Percentiles rank a stretch among this genome's conserved stretches.
Conservation (phyloP, 2,329 filamentous ascomycete genomes). For the Arthrobotrys sphaeroides region DNA sequence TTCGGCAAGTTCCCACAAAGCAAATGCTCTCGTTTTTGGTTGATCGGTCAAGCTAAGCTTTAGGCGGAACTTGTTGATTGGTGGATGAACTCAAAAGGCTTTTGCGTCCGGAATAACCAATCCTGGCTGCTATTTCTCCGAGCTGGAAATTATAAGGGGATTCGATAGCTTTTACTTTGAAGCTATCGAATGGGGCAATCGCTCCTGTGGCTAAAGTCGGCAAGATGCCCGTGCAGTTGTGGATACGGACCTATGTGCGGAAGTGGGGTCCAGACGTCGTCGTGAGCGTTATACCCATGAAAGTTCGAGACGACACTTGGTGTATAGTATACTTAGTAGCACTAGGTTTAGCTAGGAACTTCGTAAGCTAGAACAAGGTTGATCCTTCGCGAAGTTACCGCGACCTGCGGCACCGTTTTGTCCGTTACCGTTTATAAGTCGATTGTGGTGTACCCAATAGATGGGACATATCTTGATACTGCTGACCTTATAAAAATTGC, state of each 20-base stretch:
- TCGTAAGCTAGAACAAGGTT: no score
- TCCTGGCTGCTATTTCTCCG: slow-evolving; percentile 47
- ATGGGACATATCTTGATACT: no score
- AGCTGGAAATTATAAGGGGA: slow-evolving; percentile 7
- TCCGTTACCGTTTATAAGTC: no score
- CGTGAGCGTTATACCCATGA: no score
- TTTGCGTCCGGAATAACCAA: slow-evolving; percentile 44
- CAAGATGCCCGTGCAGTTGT: slow-evolving; percentile 13
- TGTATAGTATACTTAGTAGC: no score
- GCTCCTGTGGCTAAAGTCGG: slow-evolving; percentile 28
- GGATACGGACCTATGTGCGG: background rate
- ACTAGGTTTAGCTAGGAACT: no score
- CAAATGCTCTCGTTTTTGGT: no score
- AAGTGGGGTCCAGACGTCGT: background rate
- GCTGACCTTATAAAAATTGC: no score
- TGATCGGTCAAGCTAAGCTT: slow-evolving; percentile 12
- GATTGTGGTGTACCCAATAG: no score
- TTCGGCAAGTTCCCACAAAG: slow-evolving; percentile 52
- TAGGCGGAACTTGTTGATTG: slow-evolving; percentile 27
- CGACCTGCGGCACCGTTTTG: no score
- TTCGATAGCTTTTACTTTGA: background rate
- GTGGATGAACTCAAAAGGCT: slow-evolving; percentile 53
- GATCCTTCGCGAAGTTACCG: no score
- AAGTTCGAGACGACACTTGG: no score
- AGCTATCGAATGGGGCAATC: slow-evolving; percentile 21